Evolutionary conservation across 139 green algal species (phyloP), one percentile per base, ranked within the genome.

Genomic region (Protoeuglena noctilucae): DNA sequence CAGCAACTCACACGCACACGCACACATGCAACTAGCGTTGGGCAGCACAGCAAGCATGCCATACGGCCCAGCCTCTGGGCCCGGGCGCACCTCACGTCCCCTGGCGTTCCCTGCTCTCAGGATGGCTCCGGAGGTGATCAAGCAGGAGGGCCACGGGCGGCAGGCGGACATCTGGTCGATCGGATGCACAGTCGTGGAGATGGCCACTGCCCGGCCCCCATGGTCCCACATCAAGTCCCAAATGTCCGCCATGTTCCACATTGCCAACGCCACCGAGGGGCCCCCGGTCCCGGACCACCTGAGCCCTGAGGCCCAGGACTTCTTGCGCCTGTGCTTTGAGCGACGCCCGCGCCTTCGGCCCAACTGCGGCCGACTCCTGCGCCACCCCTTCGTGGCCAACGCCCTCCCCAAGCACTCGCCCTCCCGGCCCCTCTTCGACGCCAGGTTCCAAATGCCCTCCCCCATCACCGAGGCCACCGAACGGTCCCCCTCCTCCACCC

Each of bases 101-200:
- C 47, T 7, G 51, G 51, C 12, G 47, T 25, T 19, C 51, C 51
- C 7, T 57, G 51, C 51, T 57, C 23, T 23, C n/a, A n/a, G n/a
- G n/a, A 98, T 98, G 90, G 90, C 90, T 0, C 90, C 90, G 9
- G 90, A 98, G 73, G 83, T 96, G 6, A 96, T 98, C 75, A 93
- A 81, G 61, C 53, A 74, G 55, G 61, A 65, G 0, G 75, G 82
- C 22, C 76, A 89, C 43, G 82, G 81, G 17, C 65, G 83, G 9
- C 73, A 78, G 22, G 89, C 87, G 0, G 89, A 96, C 73, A 95
- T 97, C 50, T 97, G 89, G 89, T 90, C 74, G 6, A 72, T 96
- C 5, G 89, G 69, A 26, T 96, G 89, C 71, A 93, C 85, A 1
- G 74, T 97, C 28, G 85, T 96, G 25, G 89, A 97, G 67, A 97